phyloP scores from a whole-genome alignment of 192 early-diverging fungal species.

The Hyaloraphidium curvatum region DNA sequence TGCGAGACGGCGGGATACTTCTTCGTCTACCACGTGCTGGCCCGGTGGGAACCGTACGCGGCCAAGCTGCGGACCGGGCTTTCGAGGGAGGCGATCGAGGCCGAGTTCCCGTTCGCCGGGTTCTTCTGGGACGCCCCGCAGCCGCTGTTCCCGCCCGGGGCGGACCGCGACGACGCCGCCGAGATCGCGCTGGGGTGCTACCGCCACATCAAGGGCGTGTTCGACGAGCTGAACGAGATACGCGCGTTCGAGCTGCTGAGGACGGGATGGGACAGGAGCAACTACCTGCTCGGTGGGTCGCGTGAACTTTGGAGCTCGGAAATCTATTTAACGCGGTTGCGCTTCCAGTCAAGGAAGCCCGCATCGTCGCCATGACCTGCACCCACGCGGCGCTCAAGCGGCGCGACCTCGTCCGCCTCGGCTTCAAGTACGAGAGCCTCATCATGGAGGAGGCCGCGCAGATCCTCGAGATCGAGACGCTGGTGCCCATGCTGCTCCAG shows the following conservation, averaged over 20 bases:
- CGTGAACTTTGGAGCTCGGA: no score
- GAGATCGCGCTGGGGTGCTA: conserved; percentile 61
- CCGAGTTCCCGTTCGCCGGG: conserved; percentile 57
- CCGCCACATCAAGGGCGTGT: conserved; percentile 55
- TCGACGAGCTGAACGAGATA: conserved; percentile 75
- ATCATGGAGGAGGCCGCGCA: conserved; percentile 97
- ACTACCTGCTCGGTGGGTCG: conserved; percentile 84
- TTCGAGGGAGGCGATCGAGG: conserved; percentile 20
- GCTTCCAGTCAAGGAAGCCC: conserved; percentile 91
- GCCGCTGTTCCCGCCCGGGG: conserved; percentile 39
- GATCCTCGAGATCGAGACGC: conserved; percentile 83
- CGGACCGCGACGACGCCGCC: conserved; percentile 25
- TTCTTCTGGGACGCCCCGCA: conserved; percentile 54
- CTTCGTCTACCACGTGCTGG: conserved; percentile 49
- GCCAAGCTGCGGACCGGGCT: conserved; percentile 7
- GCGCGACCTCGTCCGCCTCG: conserved; percentile 61
- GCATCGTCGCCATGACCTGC: conserved; percentile 94
- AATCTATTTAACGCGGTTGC: no score
- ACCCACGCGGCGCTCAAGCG: conserved; percentile 87
- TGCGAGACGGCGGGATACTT: conserved; percentile 91
- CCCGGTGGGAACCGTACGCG: conserved; percentile 53
- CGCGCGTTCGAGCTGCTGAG: conserved; percentile 86
- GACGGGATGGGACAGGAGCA: conserved; percentile 52
- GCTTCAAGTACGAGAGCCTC: conserved; percentile 88
- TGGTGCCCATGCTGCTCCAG: conserved; percentile 81